Percentiles rank a stretch among this genome's conserved stretches.
phyloP scores from a whole-genome alignment of 768 basidiomycete genomes.

The Lentinus brumalis region DNA sequence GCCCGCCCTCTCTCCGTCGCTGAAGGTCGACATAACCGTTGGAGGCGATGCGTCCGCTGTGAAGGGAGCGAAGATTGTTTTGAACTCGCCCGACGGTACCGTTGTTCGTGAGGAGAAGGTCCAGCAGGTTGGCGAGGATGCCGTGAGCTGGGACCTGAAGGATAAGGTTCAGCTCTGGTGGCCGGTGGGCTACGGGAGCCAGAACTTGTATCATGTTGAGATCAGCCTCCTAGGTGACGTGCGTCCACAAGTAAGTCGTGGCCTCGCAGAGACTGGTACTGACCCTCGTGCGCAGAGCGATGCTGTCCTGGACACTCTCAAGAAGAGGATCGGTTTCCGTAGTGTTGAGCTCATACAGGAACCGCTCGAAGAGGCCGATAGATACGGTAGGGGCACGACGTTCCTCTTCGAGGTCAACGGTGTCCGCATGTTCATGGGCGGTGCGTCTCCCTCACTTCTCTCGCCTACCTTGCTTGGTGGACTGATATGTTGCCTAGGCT shows the following conservation, averaged over 20 bases:
- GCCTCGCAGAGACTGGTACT: slow-evolving; percentile 8
- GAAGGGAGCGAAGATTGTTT: slow-evolving; percentile 21
- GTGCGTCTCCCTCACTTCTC: too few relatives aligned
- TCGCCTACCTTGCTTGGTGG: too few relatives aligned
- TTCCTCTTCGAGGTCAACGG: slow-evolving; percentile 55
- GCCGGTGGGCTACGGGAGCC: slow-evolving; percentile 43
- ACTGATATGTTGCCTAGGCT: too few relatives aligned
- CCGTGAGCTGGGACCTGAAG: slow-evolving; percentile 34
- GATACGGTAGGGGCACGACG: slow-evolving; percentile 39
- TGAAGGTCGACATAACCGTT: slow-evolving; percentile 28
- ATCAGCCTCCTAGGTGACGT: slow-evolving; percentile 34
- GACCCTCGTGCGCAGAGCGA: background rate
- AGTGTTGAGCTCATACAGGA: slow-evolving; percentile 45
- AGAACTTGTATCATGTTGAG: slow-evolving; percentile 40
- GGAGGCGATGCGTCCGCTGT: slow-evolving; percentile 7
- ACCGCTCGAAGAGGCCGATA: slow-evolving; percentile 36
- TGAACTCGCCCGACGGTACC: background rate
- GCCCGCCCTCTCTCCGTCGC: slow-evolving; percentile 23
- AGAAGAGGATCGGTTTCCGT: slow-evolving; percentile 45
- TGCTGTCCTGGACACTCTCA: background rate
- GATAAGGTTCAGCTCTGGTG: slow-evolving; percentile 46
- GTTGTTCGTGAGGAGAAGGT: background rate
- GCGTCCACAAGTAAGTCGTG: slow-evolving; percentile 9
- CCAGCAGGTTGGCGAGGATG: background rate
- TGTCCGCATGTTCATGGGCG: slow-evolving; percentile 45